These are phyloP conservation scores for Graphiopsis chlorocephala DNA, from an alignment of 2,329 filamentous ascomycete species.

Conservation along the genomic window DNA sequence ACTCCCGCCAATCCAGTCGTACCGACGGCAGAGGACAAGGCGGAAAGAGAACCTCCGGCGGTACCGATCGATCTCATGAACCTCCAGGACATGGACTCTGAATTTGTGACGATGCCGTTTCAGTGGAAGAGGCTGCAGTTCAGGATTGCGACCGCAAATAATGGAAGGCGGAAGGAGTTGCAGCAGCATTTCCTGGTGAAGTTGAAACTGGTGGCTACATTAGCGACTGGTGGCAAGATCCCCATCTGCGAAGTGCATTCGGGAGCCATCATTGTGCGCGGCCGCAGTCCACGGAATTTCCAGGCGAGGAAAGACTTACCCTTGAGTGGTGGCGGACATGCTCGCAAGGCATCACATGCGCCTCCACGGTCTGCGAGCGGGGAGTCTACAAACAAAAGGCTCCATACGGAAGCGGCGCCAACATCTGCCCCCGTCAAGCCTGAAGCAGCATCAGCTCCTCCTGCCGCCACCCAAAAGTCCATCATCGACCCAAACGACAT, in stretches of 20 bases:
- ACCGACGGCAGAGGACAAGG: conserved; percentile 61
- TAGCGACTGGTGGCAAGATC: conserved; percentile 79
- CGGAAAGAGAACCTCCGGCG: conserved; percentile 81
- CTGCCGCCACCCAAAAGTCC: conserved; percentile 39
- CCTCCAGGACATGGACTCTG: conserved; percentile 70
- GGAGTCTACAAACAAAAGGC: conserved; percentile 27
- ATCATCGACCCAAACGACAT: conserved; percentile 41
- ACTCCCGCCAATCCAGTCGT: conserved; percentile 71
- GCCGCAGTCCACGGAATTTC: conserved; percentile 90
- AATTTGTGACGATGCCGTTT: conserved; percentile 87
- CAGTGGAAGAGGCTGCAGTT: conserved; percentile 94
- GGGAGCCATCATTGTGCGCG: conserved; percentile 88
- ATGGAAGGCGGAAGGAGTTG: conserved; percentile 87
- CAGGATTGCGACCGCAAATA: conserved; percentile 92
- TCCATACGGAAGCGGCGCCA: conserved; percentile 24
- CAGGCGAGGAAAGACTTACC: conserved; percentile 91
- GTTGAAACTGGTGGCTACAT: conserved; percentile 78
- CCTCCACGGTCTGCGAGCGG: conserved; percentile 27
- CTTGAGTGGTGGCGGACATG: conserved; percentile 71
- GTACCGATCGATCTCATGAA: conserved; percentile 69
- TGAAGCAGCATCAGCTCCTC: conserved; percentile 34
- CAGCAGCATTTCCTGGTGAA: conserved; percentile 94
- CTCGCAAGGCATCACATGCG: conserved; percentile 57
- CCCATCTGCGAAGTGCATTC: conserved; percentile 81
- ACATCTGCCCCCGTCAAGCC: conserved; percentile 32